Base-by-base conservation (phyloP, 768 basidiomycete genomes). In the Naganishia randhawae region DNA sequence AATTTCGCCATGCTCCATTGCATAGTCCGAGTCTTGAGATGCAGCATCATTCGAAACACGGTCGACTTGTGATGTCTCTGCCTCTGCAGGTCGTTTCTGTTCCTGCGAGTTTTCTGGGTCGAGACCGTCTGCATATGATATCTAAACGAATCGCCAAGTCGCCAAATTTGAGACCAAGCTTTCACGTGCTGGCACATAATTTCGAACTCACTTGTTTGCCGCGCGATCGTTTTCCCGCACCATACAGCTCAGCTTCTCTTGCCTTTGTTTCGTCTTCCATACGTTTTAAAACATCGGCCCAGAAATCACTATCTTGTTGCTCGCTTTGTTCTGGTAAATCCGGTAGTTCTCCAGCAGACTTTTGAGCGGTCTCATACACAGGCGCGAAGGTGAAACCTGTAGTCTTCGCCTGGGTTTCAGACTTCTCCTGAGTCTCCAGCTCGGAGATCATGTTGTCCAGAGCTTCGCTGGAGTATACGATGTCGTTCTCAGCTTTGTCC, bases 371-470 rank as follows among this genome's bases (percentile, higher is more conserved):
- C 27, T 70, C 69, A 42, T 55, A 70, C 19, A 70, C 69, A 8
- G 69, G 65, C 0, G 69, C 69, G 32, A 70, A 70, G 3, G 65
- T 53, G 51, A 70, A 70, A 1, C 69, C 69, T 29, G 41, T 39
- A 4, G 41, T 35, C 29, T 39, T 68, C 16, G 22, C 66, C 13
- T 52, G 45, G 0, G 39, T 25, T 22, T 62, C 55, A 3, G 45
- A 45, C 50, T 66, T 64, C 33, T 57, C 63, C 1, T 54, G 32
- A 17, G 50, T 82, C 77, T 92, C 90, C 0, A 91, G 90, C 77
- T 86, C 89, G 75, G 91, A 87, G 64, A 98, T 90, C 29, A 97
- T 85, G 50, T 86, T 89, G 62, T 93, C 88, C 62, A 97, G 85
- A 72, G 93, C 91, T 48, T 86, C 82, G 29, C 68, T 79, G 84